Evolutionary conservation across 192 early-diverging fungal genomes (phyloP).

Genomic region (Backusella westeae): DNA sequence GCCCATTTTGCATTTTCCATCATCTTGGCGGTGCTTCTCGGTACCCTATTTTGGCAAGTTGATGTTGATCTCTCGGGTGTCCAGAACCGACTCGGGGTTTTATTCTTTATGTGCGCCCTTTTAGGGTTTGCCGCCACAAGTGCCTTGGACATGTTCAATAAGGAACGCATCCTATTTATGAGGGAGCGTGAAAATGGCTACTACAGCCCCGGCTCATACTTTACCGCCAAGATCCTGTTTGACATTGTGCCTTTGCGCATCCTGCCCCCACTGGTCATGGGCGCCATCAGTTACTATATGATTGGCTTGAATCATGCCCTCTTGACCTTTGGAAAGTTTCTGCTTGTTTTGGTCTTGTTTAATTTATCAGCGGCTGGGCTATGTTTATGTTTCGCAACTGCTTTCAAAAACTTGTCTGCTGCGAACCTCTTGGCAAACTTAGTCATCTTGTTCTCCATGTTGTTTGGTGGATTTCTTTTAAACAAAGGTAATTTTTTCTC

Average conservation of each 20-base stretch:
- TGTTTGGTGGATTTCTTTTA: conserved; percentile 73
- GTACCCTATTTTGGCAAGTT: conserved; percentile 63
- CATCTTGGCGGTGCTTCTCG: conserved; percentile 59
- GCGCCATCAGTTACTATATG: conserved; percentile 68
- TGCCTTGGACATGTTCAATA: conserved; percentile 58
- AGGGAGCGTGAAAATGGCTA: conserved; percentile 51
- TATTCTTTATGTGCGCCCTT: conserved; percentile 69
- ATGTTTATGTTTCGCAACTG: conserved; percentile 56
- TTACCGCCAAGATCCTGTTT: conserved; percentile 62
- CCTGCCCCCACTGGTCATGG: conserved; percentile 62
- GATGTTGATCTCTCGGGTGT: conserved; percentile 61
- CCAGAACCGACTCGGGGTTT: conserved; percentile 69
- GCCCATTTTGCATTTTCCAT: conserved; percentile 57
- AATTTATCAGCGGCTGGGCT: conserved; percentile 58
- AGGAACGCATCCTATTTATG: conserved; percentile 43
- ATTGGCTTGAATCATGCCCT: conserved; percentile 54
- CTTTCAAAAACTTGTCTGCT: conserved; percentile 54
- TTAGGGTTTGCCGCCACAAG: conserved; percentile 67
- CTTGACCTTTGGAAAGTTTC: conserved; percentile 55
- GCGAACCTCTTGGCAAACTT: conserved; percentile 63
- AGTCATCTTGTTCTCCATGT: conserved; percentile 72
- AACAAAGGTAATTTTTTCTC: conserved; percentile 51
- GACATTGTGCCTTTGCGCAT: conserved; percentile 70
- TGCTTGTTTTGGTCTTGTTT: conserved; percentile 64
- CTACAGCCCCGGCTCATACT: conserved; percentile 45